These are phyloP conservation scores for Acacia acuminata DNA, from an alignment of 306 rosid species.

Conservation along the genomic window DNA sequence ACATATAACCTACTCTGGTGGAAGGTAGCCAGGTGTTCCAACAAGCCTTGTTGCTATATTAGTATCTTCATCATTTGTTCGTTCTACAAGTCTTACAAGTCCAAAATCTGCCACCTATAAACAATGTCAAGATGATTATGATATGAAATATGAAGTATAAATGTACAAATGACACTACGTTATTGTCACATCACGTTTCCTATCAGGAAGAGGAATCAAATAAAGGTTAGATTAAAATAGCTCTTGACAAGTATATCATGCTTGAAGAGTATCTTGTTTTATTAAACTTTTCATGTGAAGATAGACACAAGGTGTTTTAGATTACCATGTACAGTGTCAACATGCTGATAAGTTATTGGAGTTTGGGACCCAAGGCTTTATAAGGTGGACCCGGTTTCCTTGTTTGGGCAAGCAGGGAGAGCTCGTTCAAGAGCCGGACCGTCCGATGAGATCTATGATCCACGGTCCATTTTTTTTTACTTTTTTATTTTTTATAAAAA, in stretches of 20 bases:
- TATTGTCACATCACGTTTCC: background rate
- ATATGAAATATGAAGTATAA: background rate
- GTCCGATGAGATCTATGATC: too few species aligned
- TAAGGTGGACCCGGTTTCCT: too few species aligned
- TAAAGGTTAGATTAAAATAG: too few species aligned
- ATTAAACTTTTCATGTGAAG: background rate
- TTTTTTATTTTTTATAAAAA: too few species aligned
- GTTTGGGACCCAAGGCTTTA: too few species aligned
- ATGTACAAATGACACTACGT: background rate
- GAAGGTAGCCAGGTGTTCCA: slow-evolving; percentile 97
- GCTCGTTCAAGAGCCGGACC: too few species aligned
- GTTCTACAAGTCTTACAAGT: slow-evolving; percentile 69
- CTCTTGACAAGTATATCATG: background rate
- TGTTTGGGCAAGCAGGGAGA: too few species aligned
- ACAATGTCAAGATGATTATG: slow-evolving; percentile 10
- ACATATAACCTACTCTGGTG: slow-evolving; percentile 71
- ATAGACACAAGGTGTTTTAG: background rate
- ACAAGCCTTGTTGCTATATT: slow-evolving; percentile 71
- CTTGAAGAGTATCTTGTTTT: background rate
- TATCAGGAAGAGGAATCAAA: background rate
- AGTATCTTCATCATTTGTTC: slow-evolving; percentile 67
- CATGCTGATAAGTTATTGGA: background rate
- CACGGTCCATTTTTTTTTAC: too few species aligned
- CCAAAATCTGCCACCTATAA: slow-evolving; percentile 86
- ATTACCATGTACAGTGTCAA: background rate